phyloP scores from a whole-genome alignment of 176 grass and related monocot genomes.

The Guadua angustifolia region DNA sequence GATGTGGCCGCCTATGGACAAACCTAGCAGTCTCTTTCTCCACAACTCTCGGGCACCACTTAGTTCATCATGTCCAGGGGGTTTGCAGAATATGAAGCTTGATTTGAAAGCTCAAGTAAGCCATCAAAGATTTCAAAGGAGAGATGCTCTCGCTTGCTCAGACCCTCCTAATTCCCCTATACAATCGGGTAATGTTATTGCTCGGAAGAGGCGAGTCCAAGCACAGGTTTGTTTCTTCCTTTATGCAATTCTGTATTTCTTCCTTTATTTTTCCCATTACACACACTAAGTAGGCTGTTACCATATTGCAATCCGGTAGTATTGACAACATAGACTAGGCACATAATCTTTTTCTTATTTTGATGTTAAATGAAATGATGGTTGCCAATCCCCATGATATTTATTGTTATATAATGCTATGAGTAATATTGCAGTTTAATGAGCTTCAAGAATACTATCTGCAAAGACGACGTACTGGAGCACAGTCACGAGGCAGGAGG shows the following conservation, averaged over 20 bases:
- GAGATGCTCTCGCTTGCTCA: conserved; percentile 64
- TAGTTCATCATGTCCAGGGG: conserved; percentile 61
- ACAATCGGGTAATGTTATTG: conserved; percentile 78
- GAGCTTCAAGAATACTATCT: conserved; percentile 99
- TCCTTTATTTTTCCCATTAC: not conserved
- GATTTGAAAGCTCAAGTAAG: conserved; percentile 74
- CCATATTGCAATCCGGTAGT: not conserved
- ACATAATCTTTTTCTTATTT: not conserved
- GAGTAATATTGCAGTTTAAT: conserved; percentile 68
- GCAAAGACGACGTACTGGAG: conserved; percentile 73
- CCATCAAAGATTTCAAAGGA: conserved; percentile 85
- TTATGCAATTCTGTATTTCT: too few relatives aligned
- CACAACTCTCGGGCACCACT: conserved; percentile 61
- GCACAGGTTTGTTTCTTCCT: conserved; percentile 72
- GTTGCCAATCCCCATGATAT: not conserved
- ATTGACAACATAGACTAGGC: not conserved
- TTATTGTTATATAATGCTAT: conserved; percentile 41
- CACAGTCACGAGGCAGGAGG: conserved; percentile 66
- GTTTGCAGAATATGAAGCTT: conserved; percentile 68
- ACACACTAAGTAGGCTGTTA: not conserved
- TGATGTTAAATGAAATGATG: conserved; percentile 22
- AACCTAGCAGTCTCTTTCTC: conserved; percentile 60
- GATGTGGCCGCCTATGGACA: conserved; percentile 66
- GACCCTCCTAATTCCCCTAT: conserved; percentile 64
- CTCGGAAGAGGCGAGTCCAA: conserved; percentile 90